A percentile compares a stretch with the other conserved stretches of the same genome.
Conservation (phyloP, 495 filamentous ascomycete species). For the Neurospora tetrasperma region DNA sequence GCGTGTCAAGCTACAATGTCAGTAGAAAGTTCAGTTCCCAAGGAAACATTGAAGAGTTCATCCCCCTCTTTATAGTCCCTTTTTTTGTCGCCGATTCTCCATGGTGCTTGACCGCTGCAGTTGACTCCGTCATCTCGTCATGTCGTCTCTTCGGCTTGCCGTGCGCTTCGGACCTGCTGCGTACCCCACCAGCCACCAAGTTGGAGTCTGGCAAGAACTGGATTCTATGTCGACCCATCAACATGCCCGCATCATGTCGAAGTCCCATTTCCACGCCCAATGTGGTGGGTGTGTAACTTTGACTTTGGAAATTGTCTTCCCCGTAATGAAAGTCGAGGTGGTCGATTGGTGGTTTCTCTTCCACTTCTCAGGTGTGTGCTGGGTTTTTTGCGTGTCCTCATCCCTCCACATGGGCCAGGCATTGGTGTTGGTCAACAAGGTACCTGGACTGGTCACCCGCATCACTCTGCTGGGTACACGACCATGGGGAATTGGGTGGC, state of each 20-base stretch:
- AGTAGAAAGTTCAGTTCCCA: neutral
- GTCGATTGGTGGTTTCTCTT: neutral
- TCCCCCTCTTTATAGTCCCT: neutral
- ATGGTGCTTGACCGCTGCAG: conserved; percentile 15
- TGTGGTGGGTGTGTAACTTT: neutral
- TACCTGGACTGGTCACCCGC: neutral
- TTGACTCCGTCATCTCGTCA: conserved; percentile 5
- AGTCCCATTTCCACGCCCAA: neutral
- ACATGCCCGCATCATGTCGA: neutral
- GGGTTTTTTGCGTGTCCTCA: neutral
- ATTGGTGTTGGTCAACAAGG: neutral
- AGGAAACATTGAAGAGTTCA: neutral
- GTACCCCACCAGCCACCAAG: conserved; percentile 10
- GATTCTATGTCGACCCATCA: neutral
- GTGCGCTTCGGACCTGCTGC: conserved; percentile 3
- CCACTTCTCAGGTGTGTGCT: neutral
- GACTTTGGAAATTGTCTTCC: neutral
- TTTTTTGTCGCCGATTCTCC: neutral
- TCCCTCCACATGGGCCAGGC: neutral
- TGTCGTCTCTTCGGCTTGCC: conserved; percentile 7
- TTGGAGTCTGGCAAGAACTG: neutral
- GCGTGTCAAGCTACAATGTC: neutral
- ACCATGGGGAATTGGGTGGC: neutral
- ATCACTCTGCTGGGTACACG: neutral
- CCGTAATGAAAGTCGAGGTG: neutral